These are phyloP conservation scores for Erucastrum elatum DNA, from an alignment of 345 rosid genomes.

Conservation along the genomic window DNA sequence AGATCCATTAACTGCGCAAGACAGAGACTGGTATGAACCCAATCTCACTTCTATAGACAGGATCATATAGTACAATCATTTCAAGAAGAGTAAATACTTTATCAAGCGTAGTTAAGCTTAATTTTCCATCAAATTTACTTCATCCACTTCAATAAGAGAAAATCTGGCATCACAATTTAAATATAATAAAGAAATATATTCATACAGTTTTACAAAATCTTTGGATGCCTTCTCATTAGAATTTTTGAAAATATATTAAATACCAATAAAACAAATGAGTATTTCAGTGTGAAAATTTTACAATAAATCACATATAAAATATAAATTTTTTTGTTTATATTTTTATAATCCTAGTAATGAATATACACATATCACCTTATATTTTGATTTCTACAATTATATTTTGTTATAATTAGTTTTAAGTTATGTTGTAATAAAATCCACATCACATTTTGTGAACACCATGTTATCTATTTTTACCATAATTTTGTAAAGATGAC, in stretches of 20 bases:
- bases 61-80: conserved; percentile 32
- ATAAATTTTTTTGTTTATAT: not conserved
- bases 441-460: not conserved
- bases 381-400: no score
- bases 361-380: not conserved
- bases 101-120: conserved; percentile 47
- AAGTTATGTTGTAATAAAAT: no score
- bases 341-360: not conserved
- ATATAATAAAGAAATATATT: no score
- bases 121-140: conserved; percentile 45
- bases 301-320: not conserved
- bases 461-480: not conserved
- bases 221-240: not conserved
- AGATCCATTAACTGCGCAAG: no score
- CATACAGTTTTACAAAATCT: not conserved
- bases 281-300: no score
- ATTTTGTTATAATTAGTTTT: not conserved
- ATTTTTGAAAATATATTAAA: no score
- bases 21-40: no score
- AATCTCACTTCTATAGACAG: no score
- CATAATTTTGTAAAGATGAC: no score
- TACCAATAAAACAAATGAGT: no score
- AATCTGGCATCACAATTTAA: conserved; percentile 27
- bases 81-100: conserved; percentile 51
- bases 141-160: conserved; percentile 74